These are phyloP conservation scores for Rubus idaeus DNA, from an alignment of 306 rosid genomes.

Conservation along the genomic window DNA sequence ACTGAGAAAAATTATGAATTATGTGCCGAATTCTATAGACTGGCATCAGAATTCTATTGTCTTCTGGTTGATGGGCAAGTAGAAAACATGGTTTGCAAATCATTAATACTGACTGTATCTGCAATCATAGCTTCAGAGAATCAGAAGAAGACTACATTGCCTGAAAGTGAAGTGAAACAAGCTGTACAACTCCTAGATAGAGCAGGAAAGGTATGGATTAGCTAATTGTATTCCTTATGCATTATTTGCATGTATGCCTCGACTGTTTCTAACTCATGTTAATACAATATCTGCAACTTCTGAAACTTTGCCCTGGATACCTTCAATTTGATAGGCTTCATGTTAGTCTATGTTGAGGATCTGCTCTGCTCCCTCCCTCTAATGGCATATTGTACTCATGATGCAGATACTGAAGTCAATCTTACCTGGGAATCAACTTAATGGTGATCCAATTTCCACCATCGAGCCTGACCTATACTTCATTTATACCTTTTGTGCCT, in stretches of 20 bases:
- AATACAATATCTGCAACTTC: neutral
- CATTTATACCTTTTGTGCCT: slow-evolving; percentile 68
- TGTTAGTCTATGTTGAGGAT: slow-evolving; percentile 16
- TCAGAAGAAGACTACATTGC: slow-evolving; percentile 53
- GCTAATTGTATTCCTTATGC: neutral
- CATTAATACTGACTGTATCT: slow-evolving; percentile 63
- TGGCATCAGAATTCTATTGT: slow-evolving; percentile 68
- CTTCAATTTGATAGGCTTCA: slow-evolving; percentile 2
- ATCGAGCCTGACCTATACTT: slow-evolving; percentile 62
- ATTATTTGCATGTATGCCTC: slow-evolving; percentile 11
- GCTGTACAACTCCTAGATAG: slow-evolving; percentile 61
- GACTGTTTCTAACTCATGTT: slow-evolving; percentile 8
- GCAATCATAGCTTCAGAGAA: slow-evolving; percentile 75
- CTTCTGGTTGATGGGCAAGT: slow-evolving; percentile 47
- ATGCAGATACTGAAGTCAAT: slow-evolving; percentile 74
- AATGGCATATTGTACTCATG: slow-evolving; percentile 26
- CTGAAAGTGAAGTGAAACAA: slow-evolving; percentile 72
- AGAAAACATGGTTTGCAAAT: slow-evolving; percentile 64
- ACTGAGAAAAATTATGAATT: slow-evolving; percentile 59
- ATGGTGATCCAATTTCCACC: slow-evolving; percentile 37
- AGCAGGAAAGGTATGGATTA: slow-evolving; percentile 77
- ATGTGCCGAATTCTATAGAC: slow-evolving; percentile 64
- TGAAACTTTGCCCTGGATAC: no score
- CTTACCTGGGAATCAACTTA: slow-evolving; percentile 40
- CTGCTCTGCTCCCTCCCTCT: slow-evolving; percentile 23